Evolutionary conservation across 306 rosid species (phyloP).

Genomic region (Alnus rubra): DNA sequence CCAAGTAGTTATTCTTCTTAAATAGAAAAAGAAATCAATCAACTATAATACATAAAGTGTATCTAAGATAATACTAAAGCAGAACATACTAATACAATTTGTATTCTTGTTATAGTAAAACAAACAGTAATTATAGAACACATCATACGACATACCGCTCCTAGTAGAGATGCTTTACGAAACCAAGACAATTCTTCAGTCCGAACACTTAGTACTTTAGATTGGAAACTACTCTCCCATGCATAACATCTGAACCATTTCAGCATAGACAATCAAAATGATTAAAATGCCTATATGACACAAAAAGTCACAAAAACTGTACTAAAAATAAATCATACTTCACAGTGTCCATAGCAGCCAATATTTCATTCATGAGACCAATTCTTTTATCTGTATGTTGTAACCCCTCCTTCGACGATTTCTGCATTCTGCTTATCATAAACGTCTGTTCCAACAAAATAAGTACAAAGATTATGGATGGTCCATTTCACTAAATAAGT

Average conservation of each 20-base stretch:
- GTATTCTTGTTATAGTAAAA: constrained; percentile 6
- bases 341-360: constrained; percentile 97
- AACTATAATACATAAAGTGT: background rate
- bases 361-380: constrained; percentile 94
- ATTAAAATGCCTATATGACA: constrained; percentile 20
- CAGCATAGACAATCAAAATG: constrained; percentile 28
- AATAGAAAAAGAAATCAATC: background rate
- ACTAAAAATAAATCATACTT: constrained; percentile 57
- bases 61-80: background rate
- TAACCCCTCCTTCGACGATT: constrained; percentile 77
- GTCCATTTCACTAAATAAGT: background rate
- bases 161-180: constrained; percentile 73
- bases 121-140: constrained; percentile 12
- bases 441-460: constrained; percentile 64
- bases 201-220: constrained; percentile 66
- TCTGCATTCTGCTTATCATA: constrained; percentile 85
- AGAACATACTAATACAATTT: background rate
- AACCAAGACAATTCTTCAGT: constrained; percentile 86
- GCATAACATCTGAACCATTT: constrained; percentile 84
- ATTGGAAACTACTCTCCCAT: constrained; percentile 96
- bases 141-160: constrained; percentile 63
- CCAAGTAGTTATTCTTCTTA: background rate
- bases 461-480: constrained; percentile 1
- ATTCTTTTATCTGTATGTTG: constrained; percentile 97
- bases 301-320: background rate